Evolutionary conservation across 2,329 filamentous ascomycete species (phyloP).

Genomic region (Xylaria sp.): DNA sequence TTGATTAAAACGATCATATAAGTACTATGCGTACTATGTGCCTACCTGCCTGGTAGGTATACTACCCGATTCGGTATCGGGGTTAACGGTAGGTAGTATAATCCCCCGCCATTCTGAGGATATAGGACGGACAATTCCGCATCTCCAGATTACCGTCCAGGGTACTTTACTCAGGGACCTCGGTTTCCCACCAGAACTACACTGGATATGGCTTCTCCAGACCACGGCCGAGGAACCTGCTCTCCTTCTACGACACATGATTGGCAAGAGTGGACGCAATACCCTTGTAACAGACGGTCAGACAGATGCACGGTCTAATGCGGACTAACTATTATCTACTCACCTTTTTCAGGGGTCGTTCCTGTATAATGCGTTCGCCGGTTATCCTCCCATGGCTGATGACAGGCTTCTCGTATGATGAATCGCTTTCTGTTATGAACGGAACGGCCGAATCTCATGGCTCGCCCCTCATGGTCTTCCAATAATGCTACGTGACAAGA

Average conservation of each 20-base stretch:
- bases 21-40: no score
- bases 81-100: neutral
- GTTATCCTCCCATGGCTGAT: neutral
- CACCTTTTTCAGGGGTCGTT: neutral
- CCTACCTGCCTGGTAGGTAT: no score
- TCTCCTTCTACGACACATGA: slow-evolving; percentile 1
- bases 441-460: neutral
- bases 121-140: slow-evolving; percentile 16
- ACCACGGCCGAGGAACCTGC: neutral
- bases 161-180: neutral
- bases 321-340: neutral
- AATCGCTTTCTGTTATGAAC: neutral
- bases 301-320: slow-evolving; percentile 18
- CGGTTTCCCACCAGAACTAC: no score
- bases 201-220: slow-evolving; percentile 1
- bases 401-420: neutral
- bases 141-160: neutral
- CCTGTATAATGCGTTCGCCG: neutral
- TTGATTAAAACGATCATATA: neutral
- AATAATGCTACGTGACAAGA: slow-evolving; percentile 8
- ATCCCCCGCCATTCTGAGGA: neutral
- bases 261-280: neutral
- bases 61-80: no score
- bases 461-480: slow-evolving; percentile 6
- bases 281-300: slow-evolving; percentile 11